Conservation (phyloP, 768 basidiomycete genomes). For the Grammothele lineata region DNA sequence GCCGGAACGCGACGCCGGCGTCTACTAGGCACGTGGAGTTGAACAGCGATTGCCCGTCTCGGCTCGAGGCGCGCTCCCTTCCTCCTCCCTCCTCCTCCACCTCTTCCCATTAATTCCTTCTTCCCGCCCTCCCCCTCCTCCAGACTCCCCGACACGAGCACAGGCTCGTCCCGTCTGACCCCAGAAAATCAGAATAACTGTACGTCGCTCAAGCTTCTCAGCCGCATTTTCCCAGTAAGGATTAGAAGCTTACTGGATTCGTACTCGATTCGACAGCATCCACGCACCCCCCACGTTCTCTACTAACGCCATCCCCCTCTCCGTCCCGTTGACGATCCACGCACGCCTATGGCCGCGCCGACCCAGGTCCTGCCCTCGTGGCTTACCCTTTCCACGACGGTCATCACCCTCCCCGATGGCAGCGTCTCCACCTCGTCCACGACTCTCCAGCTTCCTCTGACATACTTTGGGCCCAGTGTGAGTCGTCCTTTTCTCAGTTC, state of each 20-base stretch:
- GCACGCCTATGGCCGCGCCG: slow-evolving; percentile 47
- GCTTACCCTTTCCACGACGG: slow-evolving; percentile 55
- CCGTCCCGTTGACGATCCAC: slow-evolving; percentile 3
- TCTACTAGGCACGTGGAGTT: too few species aligned
- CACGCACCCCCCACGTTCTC: slow-evolving; percentile 17
- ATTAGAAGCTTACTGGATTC: slow-evolving; percentile 5
- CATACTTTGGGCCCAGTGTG: slow-evolving; percentile 81
- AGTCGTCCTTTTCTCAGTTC: slow-evolving; percentile 30
- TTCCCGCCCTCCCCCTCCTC: not conserved
- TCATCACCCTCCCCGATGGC: slow-evolving; percentile 51
- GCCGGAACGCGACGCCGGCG: too few species aligned
- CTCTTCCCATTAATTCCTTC: not conserved
- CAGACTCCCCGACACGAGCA: slow-evolving; percentile 1
- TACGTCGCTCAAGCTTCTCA: not conserved
- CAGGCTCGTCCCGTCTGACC: not conserved
- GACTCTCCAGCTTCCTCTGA: slow-evolving; percentile 63
- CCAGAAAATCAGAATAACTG: not conserved
- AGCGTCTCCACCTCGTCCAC: slow-evolving; percentile 51
- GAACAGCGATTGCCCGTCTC: too few species aligned
- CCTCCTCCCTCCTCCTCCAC: slow-evolving; percentile 1
- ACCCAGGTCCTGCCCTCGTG: slow-evolving; percentile 71
- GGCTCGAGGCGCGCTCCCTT: not conserved
- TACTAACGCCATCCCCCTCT: slow-evolving; percentile 10
- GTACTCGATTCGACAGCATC: slow-evolving; percentile 1
- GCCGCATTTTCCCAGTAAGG: too few species aligned